A percentile compares a stretch with the other conserved stretches of the same genome.
Conservation (phyloP, 2,329 filamentous ascomycete genomes). For the Exophiala oligosperma region DNA sequence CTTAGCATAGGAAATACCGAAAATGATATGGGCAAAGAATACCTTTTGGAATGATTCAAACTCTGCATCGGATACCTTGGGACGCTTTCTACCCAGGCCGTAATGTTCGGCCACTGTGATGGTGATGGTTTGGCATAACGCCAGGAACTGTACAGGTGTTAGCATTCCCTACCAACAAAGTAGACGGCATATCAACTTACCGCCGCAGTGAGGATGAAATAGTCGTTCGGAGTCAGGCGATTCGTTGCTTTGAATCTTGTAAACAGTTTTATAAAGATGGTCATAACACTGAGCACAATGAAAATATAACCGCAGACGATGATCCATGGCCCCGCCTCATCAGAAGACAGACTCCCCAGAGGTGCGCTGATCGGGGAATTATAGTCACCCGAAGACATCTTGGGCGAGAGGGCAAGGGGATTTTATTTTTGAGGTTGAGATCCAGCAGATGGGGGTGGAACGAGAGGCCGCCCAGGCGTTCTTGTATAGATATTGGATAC, state of each 20-base stretch:
- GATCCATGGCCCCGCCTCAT: constrained; percentile 7
- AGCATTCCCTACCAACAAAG: neutral
- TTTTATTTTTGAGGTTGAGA: neutral
- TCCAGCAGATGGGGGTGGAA: too few relatives aligned
- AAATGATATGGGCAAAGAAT: neutral
- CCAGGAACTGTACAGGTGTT: constrained; percentile 10
- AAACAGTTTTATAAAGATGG: constrained; percentile 17
- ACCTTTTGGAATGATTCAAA: constrained; percentile 28
- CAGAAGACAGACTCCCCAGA: constrained; percentile 5
- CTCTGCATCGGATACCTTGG: constrained; percentile 17
- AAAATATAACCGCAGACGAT: constrained; percentile 11
- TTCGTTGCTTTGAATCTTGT: constrained; percentile 15
- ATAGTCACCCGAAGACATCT: neutral
- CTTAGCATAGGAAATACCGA: constrained; percentile 3
- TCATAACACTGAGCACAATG: constrained; percentile 13
- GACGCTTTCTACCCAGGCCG: constrained; percentile 26
- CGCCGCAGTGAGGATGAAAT: constrained; percentile 6
- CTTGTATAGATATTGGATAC: neutral
- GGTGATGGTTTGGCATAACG: constrained; percentile 20
- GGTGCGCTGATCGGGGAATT: neutral
- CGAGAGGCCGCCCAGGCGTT: neutral
- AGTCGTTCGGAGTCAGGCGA: constrained; percentile 11
- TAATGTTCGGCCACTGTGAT: constrained; percentile 24
- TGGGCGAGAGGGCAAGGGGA: neutral
- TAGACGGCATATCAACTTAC: neutral